A percentile compares a stretch with the other conserved stretches of the same genome.
Evolutionary conservation across 805 yeast species (phyloP).

Genomic region (Candida michaelii): DNA sequence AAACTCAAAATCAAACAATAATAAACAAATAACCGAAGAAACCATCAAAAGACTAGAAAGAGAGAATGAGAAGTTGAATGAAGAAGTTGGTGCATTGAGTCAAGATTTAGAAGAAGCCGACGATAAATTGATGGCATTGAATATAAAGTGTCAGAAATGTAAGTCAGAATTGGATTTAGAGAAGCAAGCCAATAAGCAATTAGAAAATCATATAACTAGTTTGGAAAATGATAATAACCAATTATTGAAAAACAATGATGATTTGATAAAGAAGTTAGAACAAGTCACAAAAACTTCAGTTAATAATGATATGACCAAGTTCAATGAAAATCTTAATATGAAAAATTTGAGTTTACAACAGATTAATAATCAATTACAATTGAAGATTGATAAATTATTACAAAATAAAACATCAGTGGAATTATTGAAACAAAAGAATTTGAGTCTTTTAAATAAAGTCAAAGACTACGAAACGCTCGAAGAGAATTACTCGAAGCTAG

Average conservation of each 20-base stretch:
- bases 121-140: conserved; percentile 16
- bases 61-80: conserved; percentile 19
- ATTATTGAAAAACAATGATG: conserved; percentile 26
- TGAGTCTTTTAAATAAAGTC: conserved; percentile 39
- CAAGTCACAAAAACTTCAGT: conserved; percentile 14
- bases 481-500: conserved; percentile 46
- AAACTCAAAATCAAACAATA: conserved; percentile 32
- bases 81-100: conserved; percentile 17
- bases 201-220: conserved; percentile 34
- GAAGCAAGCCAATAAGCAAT: conserved; percentile 35
- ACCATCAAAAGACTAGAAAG: conserved; percentile 19
- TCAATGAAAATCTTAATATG: conserved; percentile 21
- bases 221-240: conserved; percentile 23
- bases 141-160: conserved; percentile 17
- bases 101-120: conserved; percentile 14
- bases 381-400: conserved; percentile 50
- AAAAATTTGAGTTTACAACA: conserved; percentile 44
- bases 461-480: conserved; percentile 40
- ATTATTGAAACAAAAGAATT: conserved; percentile 56
- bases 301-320: conserved; percentile 12
- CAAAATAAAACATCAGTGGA: conserved; percentile 50
- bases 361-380: conserved; percentile 50
- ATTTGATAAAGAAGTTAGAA: conserved; percentile 24
- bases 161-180: conserved; percentile 35
- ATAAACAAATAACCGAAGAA: conserved; percentile 23